phyloP scores from a whole-genome alignment of 2,329 filamentous ascomycete species.

The Botrytis byssoidea region DNA sequence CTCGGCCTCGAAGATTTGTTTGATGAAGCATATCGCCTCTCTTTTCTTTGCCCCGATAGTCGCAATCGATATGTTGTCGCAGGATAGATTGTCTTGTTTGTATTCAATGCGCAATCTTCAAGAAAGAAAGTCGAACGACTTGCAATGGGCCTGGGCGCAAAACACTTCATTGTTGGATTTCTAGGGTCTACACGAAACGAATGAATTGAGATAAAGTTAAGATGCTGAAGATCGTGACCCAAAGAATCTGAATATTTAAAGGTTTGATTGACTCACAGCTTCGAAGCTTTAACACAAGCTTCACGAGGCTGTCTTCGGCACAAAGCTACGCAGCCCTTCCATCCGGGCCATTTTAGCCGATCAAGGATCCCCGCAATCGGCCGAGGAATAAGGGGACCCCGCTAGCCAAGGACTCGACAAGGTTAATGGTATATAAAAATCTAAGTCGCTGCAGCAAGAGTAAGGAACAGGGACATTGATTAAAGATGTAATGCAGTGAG shows the following conservation, averaged over 20 bases:
- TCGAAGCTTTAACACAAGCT: not conserved
- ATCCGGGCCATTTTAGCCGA: conserved; percentile 9
- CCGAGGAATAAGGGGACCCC: conserved; percentile 4
- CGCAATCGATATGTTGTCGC: conserved; percentile 8
- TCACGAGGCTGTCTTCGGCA: conserved; percentile 11
- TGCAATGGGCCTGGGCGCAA: conserved; percentile 28
- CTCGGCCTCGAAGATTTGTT: conserved; percentile 30
- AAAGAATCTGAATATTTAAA: not conserved
- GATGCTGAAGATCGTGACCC: not conserved
- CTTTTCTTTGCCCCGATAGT: not conserved
- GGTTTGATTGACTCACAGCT: not conserved
- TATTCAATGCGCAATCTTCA: conserved; percentile 19
- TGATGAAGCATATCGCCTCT: conserved; percentile 7
- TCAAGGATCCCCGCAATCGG: conserved; percentile 12
- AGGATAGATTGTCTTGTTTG: not conserved
- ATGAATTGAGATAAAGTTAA: not conserved
- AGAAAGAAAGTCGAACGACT: conserved; percentile 5
- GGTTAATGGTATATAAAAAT: not conserved
- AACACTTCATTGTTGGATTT: conserved; percentile 31
- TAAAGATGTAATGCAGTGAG: not conserved
- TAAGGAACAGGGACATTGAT: not conserved
- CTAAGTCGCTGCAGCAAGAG: not conserved
- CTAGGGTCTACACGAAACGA: not conserved
- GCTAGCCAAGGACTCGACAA: not conserved
- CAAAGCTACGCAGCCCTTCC: conserved; percentile 6